Conservation (phyloP, 805 yeast genomes). For the Wickerhamiella azymoides region DNA sequence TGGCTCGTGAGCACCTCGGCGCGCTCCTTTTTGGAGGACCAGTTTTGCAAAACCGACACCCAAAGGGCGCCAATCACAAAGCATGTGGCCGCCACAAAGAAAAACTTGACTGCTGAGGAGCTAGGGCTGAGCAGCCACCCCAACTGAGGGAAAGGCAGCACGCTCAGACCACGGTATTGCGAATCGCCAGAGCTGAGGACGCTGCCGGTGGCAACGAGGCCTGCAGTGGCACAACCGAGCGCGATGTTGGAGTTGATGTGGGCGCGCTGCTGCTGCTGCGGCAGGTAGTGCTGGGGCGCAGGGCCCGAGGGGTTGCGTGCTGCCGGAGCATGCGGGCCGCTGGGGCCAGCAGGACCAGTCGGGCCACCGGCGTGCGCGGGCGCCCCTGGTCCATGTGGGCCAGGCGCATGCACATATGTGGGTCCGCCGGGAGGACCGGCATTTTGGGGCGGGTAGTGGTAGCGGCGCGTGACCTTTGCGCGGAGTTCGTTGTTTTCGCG, state of each 20-base stretch:
- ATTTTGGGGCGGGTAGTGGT: background rate
- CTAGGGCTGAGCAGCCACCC: background rate
- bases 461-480: background rate
- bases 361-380: too few species aligned
- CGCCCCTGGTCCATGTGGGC: background rate
- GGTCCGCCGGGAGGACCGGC: background rate
- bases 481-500: conserved; percentile 39
- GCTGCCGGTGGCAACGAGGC: conserved; percentile 3
- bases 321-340: background rate
- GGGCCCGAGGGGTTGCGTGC: background rate
- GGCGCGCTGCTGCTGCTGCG: background rate
- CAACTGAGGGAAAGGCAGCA: background rate
- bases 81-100: background rate
- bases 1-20: background rate
- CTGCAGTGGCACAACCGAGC: conserved; percentile 7
- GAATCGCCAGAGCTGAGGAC: conserved; percentile 1
- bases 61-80: conserved; percentile 1
- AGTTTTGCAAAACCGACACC: background rate
- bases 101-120: background rate
- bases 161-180: conserved; percentile 5
- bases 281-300: background rate
- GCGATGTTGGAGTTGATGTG: conserved; percentile 1
- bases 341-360: background rate
- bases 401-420: background rate
- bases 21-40: background rate